Base-by-base conservation (phyloP, 2,329 filamentous ascomycete species). In the Fusarium tricinctum region DNA sequence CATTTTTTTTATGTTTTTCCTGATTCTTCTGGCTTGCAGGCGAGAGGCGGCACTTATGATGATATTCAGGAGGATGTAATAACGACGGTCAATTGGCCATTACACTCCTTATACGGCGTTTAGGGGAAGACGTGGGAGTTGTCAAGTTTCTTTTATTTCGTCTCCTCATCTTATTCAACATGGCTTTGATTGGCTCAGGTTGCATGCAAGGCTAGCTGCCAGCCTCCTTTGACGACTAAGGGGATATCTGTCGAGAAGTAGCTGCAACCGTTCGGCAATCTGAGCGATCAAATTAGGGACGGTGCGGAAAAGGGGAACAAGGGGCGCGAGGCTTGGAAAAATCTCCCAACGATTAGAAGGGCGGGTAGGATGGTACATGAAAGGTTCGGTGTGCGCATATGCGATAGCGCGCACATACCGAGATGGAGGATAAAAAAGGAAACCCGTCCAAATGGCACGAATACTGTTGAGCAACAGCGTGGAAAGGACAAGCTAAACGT, bases 91-190 rank as follows among this genome's bases (percentile, higher is more conserved):
- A 47, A 53, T 49, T 58, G 77, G 66, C 77, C 77, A 77, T 78
- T 79, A 78, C 78, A 75, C 75, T 79, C 78, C 77, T 74, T 79
- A 66, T 68, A 54, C 38, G 77, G 78, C 77, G 77, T 79, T 79
- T 66, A 65, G 70, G 68, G 63, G 67, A 68, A 70, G 66, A 64
- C 74, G 72, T 73, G 58, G 73, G 74, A 74, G 72, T 75, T 76
- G 67, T 70, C 61, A 54, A 71, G 59, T 68, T 63, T 66, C 51
- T 70, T 65, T 65, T 56, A 58, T 61, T 68, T 60, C 56, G 45
- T n/a, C 40, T 55, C 44, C 66, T 42, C 48, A 38, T 56, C 45
- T 48, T 42, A 55, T 58, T 62, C 68, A 66, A 62, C 56, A 51
- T 43, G 28, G n/a, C 42, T 64, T 49, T 58, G 35, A 19, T 43